A percentile compares a stretch with the other conserved stretches of the same genome.
Evolutionary conservation across 805 yeast genomes (phyloP).

Genomic region (Yarrowia sp.): DNA sequence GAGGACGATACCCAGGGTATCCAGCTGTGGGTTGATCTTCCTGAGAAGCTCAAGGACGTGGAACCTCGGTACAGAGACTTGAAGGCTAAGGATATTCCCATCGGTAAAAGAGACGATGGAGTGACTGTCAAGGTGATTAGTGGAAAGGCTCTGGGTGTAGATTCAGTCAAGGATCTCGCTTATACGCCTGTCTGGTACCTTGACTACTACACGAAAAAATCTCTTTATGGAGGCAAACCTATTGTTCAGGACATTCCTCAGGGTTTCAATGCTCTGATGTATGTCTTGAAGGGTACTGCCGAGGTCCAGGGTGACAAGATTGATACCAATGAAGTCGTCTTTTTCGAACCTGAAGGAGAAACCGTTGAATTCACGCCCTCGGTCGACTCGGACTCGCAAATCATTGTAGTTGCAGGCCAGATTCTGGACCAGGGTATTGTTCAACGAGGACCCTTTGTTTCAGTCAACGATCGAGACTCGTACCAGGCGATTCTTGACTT

Average conservation of each 20-base stretch:
- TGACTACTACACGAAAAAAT: constrained; percentile 52
- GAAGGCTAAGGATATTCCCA: constrained; percentile 72
- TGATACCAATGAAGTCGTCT: constrained; percentile 42
- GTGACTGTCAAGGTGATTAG: constrained; percentile 65
- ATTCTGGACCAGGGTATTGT: constrained; percentile 57
- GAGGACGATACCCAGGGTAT: constrained; percentile 56
- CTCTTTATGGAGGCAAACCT: background rate
- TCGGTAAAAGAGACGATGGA: constrained; percentile 51
- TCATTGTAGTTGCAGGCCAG: constrained; percentile 47
- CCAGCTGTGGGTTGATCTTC: constrained; percentile 90
- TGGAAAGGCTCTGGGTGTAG: constrained; percentile 78
- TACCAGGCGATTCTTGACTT: constrained; percentile 73
- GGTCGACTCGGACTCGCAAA: constrained; percentile 43
- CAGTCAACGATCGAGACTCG: constrained; percentile 67
- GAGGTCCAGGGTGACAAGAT: constrained; percentile 42
- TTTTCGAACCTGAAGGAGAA: constrained; percentile 45
- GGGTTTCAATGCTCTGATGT: constrained; percentile 53
- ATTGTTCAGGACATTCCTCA: constrained; percentile 66
- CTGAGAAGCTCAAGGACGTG: constrained; percentile 64
- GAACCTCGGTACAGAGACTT: constrained; percentile 83
- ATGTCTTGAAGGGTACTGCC: constrained; percentile 46
- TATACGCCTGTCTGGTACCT: constrained; percentile 75
- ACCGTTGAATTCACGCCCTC: constrained; percentile 47
- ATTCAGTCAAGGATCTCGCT: constrained; percentile 75
- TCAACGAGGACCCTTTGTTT: constrained; percentile 91